Evolutionary conservation across 2,329 filamentous ascomycete species (phyloP).

Genomic region (Berkeleyomyces rouxiae): DNA sequence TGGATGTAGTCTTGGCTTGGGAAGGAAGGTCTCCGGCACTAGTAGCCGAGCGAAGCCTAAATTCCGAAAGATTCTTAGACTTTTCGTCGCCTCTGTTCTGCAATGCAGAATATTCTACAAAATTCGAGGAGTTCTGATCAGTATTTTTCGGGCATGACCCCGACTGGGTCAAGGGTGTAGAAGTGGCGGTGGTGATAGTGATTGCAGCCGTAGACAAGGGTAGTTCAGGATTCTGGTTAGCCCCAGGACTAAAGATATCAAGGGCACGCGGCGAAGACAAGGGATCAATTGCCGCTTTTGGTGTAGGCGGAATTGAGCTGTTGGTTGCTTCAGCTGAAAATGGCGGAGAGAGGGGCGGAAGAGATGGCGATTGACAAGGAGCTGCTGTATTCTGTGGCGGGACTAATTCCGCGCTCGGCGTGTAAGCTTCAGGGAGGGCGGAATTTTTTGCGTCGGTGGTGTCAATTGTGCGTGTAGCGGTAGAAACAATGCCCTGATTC

Average conservation of each 20-base stretch:
- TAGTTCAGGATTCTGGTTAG: background rate
- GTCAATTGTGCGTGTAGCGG: background rate
- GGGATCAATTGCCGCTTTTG: background rate
- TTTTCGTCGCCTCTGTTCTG: background rate
- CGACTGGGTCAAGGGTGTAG: background rate
- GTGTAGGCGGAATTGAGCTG: background rate
- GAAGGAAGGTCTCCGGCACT: background rate
- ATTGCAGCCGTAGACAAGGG: background rate
- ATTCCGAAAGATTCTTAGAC: no score
- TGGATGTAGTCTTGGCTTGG: background rate
- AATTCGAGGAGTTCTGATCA: background rate
- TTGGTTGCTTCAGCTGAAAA: background rate
- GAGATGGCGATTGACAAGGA: background rate
- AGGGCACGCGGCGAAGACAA: background rate
- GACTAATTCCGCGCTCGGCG: background rate
- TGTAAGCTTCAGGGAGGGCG: background rate
- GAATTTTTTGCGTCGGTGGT: background rate
- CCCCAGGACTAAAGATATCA: background rate
- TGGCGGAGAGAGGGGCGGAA: background rate
- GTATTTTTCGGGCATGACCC: background rate
- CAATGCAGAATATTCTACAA: background rate
- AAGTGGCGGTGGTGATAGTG: background rate
- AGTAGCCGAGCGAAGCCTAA: background rate
- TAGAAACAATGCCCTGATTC: background rate
- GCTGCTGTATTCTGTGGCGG: background rate